Base-by-base conservation (phyloP, 495 filamentous ascomycete genomes). In the Hypomontagnella monticulosa region DNA sequence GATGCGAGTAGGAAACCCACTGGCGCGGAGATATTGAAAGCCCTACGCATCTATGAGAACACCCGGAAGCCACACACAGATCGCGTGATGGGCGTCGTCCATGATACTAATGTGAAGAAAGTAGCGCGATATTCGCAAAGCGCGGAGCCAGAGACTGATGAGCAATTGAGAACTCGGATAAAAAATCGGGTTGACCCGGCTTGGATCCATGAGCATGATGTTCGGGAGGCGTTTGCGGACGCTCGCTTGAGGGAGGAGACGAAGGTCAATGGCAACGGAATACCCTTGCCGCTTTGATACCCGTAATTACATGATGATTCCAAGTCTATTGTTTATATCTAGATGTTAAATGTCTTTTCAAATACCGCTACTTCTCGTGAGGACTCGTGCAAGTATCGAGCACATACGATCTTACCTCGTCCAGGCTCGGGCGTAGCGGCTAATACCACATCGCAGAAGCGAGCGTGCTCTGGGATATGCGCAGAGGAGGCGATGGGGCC, bases 171-270 rank as follows among this genome's bases (percentile, higher is more conserved):
- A 54, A 41, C 63, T 1, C 73, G 77, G 47, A 76, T 81, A 63
- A 75, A 59, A 46, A 75, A 62, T 40, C 70, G 80, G 3, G 62
- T 66, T 1, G 69, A 78, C 57, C 78, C 79, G 0, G 71, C 44
- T 49, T 82, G 79, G 81, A 67, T 84, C 40, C 77, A 79, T 50
- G 80, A 82, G 44, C 79, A 84, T 71, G 78, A 83, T 74, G 78
- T 80, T 30, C 73, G 78, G 27, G 69, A 66, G 14, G 72, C 76
- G 1, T 81, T 84, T 69, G 33, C 18, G 15, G 34, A 46, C 10
- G 57, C 37, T 6, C 6, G 23, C 23, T 27, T 27, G 23, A 6
- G 23, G 23, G 23, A 27, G 23, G 23, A 27, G 23, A 6, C 23
- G 6, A 27, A 27, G 23, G 6, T 27, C 23, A 27, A 27, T 27